A percentile compares a stretch with the other conserved stretches of the same genome.
Evolutionary conservation across 2,329 filamentous ascomycete species (phyloP).

Genomic region (Neofusicoccum umdonicola): DNA sequence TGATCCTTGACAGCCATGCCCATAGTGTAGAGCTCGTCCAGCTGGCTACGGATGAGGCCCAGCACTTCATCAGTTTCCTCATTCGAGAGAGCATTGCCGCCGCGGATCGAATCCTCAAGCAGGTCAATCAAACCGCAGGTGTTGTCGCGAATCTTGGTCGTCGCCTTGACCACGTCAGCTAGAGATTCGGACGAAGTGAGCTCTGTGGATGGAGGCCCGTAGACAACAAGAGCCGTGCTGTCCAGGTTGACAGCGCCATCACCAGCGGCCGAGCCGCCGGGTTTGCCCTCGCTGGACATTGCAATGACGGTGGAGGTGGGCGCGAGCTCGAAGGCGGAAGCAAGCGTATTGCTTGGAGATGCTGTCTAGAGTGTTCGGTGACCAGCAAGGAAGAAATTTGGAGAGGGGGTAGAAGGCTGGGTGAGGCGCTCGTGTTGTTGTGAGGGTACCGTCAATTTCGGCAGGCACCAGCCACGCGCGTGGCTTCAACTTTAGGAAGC

Average conservation of each 20-base stretch:
- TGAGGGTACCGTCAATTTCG: no score
- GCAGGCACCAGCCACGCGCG: no score
- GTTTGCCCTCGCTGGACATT: neutral
- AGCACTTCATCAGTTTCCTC: neutral
- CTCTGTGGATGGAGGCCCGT: neutral
- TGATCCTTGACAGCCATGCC: neutral
- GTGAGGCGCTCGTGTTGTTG: no score
- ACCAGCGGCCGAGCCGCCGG: no score
- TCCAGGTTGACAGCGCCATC: neutral
- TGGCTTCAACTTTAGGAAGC: no score
- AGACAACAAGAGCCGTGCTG: neutral
- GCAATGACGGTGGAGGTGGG: neutral
- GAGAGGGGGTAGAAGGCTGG: no score
- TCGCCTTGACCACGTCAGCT: neutral
- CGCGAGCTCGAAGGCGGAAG: neutral
- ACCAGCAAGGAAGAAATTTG: no score
- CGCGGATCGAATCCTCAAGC: neutral
- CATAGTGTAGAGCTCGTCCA: neutral
- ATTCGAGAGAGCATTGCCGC: neutral
- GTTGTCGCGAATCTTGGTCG: neutral
- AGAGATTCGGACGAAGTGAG: neutral
- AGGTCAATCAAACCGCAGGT: neutral
- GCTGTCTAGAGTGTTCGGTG: no score
- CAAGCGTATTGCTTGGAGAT: no score
- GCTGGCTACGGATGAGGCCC: neutral